These are phyloP conservation scores for Candida loeiensis DNA, from an alignment of 805 yeast species.

Conservation along the genomic window DNA sequence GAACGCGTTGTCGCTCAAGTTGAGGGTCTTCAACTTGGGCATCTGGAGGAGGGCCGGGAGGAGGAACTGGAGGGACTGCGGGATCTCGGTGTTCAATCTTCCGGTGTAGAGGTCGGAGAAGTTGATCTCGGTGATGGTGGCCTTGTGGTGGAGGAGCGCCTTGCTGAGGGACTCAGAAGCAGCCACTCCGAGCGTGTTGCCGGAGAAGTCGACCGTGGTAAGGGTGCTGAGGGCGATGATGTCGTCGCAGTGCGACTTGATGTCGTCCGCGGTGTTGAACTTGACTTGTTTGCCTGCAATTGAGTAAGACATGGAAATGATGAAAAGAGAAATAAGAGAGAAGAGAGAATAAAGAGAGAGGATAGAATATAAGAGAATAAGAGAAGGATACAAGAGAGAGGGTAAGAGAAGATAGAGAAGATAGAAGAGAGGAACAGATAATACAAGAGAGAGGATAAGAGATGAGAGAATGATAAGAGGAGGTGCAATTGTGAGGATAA, in stretches of 20 bases:
- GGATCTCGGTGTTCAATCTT: constrained; percentile 91
- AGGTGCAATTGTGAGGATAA: too few species aligned
- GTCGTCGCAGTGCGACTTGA: constrained; percentile 63
- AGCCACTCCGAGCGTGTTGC: constrained; percentile 91
- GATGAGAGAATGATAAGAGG: not conserved
- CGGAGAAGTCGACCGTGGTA: constrained; percentile 73
- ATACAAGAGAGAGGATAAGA: not conserved
- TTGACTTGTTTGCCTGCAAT: constrained; percentile 73
- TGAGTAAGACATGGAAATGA: constrained; percentile 43
- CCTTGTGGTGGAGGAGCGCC: constrained; percentile 42
- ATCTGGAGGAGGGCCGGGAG: constrained; percentile 71
- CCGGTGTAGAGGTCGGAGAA: constrained; percentile 95
- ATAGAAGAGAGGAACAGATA: not conserved
- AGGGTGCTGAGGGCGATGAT: constrained; percentile 37
- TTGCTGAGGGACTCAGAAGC: constrained; percentile 74
- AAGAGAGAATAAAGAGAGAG: not conserved
- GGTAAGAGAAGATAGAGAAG: too few species aligned
- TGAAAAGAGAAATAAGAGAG: not conserved
- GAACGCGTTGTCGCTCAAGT: constrained; percentile 92
- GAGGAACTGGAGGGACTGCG: constrained; percentile 68
- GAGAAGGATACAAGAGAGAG: too few species aligned
- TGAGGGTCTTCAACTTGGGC: constrained; percentile 65
- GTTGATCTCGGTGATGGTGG: constrained; percentile 62
- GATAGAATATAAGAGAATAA: not conserved
- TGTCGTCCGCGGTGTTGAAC: constrained; percentile 68